Percentiles rank a stretch among this genome's conserved stretches.
Evolutionary conservation across 495 filamentous ascomycete genomes (phyloP).

Genomic region (Penicillium dipodomyicola): DNA sequence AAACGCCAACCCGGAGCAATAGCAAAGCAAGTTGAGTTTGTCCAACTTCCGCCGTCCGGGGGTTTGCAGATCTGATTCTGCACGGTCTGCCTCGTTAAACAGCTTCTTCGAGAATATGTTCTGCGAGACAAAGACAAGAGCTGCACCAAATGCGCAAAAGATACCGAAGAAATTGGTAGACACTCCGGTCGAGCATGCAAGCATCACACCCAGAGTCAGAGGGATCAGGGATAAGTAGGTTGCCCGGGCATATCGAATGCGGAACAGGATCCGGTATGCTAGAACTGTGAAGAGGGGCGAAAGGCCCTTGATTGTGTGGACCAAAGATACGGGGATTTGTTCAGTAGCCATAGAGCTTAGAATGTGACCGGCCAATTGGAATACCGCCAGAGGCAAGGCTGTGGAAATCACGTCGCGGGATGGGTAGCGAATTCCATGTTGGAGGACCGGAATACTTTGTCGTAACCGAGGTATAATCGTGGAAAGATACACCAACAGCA

Average conservation of each 20-base stretch:
- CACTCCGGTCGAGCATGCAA: conserved; percentile 89
- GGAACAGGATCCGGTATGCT: conserved; percentile 85
- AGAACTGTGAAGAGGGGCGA: conserved; percentile 94
- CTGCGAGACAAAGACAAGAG: conserved; percentile 94
- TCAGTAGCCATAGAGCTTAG: conserved; percentile 88
- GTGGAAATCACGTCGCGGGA: conserved; percentile 79
- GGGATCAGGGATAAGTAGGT: conserved; percentile 94
- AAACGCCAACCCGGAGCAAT: conserved; percentile 90
- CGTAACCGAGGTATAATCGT: conserved; percentile 65
- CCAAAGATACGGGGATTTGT: conserved; percentile 91
- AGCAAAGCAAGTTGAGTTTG: conserved; percentile 95
- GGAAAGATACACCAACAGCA: conserved; percentile 72
- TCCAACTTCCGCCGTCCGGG: conserved; percentile 73
- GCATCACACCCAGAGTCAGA: conserved; percentile 86
- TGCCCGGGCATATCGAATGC: conserved; percentile 78
- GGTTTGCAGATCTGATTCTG: conserved; percentile 65
- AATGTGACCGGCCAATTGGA: conserved; percentile 93
- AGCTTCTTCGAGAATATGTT: conserved; percentile 99
- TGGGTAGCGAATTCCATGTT: conserved; percentile 77
- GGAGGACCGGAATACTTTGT: conserved; percentile 69
- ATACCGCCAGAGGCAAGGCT: conserved; percentile 84
- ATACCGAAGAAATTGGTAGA: conserved; percentile 86
- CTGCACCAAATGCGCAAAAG: conserved; percentile 77
- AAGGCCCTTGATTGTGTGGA: conserved; percentile 99
- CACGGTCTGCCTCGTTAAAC: conserved; percentile 90